These are phyloP conservation scores for Neofusicoccum parvum DNA, from an alignment of 2,329 filamentous ascomycete genomes.

Conservation along the genomic window DNA sequence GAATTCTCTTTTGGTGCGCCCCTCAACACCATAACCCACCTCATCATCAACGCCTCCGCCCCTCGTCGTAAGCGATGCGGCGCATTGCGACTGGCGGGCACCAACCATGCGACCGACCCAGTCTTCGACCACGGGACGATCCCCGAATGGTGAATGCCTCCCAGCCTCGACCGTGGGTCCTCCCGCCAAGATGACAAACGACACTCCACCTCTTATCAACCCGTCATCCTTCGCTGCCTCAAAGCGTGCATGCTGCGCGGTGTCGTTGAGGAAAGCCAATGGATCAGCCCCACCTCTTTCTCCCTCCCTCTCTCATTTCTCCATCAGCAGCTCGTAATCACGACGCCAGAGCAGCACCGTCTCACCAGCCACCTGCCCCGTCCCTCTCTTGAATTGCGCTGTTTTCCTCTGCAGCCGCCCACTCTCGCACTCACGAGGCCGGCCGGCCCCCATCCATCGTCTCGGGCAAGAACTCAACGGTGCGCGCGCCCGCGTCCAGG, in stretches of 20 bases:
- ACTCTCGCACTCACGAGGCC: neutral
- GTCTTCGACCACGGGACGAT: neutral
- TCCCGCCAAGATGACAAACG: neutral
- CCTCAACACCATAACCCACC: slow-evolving; percentile 8
- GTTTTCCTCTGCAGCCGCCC: neutral
- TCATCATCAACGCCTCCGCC: neutral
- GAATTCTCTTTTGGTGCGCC: neutral
- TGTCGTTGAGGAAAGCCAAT: neutral
- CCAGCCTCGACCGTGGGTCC: neutral
- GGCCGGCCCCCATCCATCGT: neutral
- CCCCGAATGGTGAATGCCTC: neutral
- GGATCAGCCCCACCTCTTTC: neutral
- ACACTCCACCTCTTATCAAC: neutral
- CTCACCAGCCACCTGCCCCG: neutral
- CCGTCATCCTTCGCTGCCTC: neutral
- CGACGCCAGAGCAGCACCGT: neutral
- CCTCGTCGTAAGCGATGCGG: neutral
- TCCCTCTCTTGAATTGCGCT: too few species aligned
- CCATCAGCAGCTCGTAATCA: neutral
- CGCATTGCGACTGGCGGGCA: neutral
- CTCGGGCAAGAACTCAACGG: neutral
- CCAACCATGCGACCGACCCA: neutral
- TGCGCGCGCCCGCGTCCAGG: neutral
- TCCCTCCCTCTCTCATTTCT: neutral
- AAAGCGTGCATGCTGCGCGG: neutral